Base-by-base conservation (phyloP, 306 rosid genomes). In the Trifolium subterraneum region DNA sequence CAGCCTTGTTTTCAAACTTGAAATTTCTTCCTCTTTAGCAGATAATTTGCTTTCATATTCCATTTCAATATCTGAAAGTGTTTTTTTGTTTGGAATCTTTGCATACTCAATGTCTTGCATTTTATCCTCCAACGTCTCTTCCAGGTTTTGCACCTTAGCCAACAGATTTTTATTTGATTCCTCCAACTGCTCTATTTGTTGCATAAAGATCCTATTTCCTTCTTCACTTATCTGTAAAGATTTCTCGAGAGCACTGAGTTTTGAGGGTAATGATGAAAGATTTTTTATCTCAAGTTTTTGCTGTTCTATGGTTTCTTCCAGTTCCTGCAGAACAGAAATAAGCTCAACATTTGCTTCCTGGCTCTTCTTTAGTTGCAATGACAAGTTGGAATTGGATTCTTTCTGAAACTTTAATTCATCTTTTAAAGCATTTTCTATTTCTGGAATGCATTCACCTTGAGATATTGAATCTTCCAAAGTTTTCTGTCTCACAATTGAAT, bases 341-440 rank as follows among this genome's bases (percentile, higher is more conserved):
- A 94, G 90, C 85, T 94, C 96, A 50, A 90, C 78, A 47, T 94
- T 92, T 78, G 95, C 89, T 74, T 92, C 90, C 80, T 94, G 99
- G 78, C 96, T 88, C 81, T 80, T 88, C 73, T 84, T 72, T 78
- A 94, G 88, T 85, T 91, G 98, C 78, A 77, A 65, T 58, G 92
- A 86, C 88, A 91, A 77, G 86, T 82, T 73, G 71, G 95, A 87
- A 66, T 84, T 86, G 31, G 93, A 86, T 76, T 88, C 95, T 76
- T 83, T 91, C 74, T 84, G 94, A 78, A 90, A 91, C 86, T 84
- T 85, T 75, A 91, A 58, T 82, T 94, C 97, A 69, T 88, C 92
- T 69, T 73, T 81, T 25, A 93, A 78, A 67, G 85, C 88, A 31
- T 83, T 83, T 64, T 82, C 84, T 66, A 81, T 74, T 47, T 74